Evolutionary conservation across 257 asterid species (phyloP).

Genomic region (Dorcoceras hygrometricum): DNA sequence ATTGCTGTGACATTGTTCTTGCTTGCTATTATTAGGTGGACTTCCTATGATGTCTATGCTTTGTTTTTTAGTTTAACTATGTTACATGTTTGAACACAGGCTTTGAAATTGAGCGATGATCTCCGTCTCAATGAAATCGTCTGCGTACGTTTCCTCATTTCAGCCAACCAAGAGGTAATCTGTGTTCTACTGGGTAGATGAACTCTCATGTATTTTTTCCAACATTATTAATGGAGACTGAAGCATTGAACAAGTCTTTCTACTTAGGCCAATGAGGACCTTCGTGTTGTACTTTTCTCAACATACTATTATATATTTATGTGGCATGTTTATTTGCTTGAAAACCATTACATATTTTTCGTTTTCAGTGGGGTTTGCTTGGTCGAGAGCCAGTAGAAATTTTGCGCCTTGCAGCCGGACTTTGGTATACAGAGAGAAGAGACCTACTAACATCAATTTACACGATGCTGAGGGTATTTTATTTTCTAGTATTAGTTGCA

Average conservation of each 20-base stretch:
- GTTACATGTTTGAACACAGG: constrained; percentile 44
- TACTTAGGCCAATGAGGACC: constrained; percentile 14
- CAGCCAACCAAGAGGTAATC: constrained; percentile 91
- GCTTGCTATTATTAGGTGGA: neutral
- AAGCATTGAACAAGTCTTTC: constrained; percentile 7
- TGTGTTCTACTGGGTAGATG: constrained; percentile 9
- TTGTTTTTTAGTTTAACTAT: constrained; percentile 25
- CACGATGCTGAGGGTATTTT: constrained; percentile 69
- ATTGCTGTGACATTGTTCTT: neutral
- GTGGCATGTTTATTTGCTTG: constrained; percentile 10
- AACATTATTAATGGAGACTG: neutral
- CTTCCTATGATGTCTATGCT: constrained; percentile 10
- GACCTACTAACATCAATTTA: constrained; percentile 81
- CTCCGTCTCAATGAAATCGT: constrained; percentile 93
- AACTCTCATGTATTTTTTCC: neutral
- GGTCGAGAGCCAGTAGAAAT: constrained; percentile 88
- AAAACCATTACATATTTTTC: constrained; percentile 12
- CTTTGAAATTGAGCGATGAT: constrained; percentile 87
- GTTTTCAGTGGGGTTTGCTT: constrained; percentile 72
- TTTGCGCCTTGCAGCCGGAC: constrained; percentile 85
- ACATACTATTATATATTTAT: constrained; percentile 17
- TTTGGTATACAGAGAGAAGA: constrained; percentile 94
- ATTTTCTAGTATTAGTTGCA: constrained; percentile 27
- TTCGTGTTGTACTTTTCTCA: neutral
- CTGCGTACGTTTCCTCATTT: constrained; percentile 72